phyloP scores from a whole-genome alignment of 768 basidiomycete species.

The Leccinum arenicola region DNA sequence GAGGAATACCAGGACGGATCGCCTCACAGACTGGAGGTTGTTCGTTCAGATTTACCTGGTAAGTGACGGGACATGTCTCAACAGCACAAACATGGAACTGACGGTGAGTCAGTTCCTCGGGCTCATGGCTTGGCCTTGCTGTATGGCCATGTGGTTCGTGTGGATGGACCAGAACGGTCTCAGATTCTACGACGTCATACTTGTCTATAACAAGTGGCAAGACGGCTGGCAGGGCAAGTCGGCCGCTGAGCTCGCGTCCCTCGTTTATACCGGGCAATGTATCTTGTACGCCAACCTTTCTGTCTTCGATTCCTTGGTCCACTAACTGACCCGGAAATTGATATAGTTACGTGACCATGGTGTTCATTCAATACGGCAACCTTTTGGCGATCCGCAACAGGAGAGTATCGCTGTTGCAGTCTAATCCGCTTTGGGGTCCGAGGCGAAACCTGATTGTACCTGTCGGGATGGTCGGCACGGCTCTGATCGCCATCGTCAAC shows the following conservation, averaged over 20 bases:
- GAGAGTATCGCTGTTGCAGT: constrained; percentile 25
- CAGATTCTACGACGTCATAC: constrained; percentile 33
- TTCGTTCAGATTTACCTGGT: constrained; percentile 49
- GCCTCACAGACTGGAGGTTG: constrained; percentile 47
- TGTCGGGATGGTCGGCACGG: constrained; percentile 33
- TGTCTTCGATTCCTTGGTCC: constrained; percentile 17
- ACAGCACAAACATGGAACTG: neutral
- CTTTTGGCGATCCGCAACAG: constrained; percentile 30
- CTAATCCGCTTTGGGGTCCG: constrained; percentile 36
- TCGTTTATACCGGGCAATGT: constrained; percentile 40
- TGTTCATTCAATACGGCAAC: constrained; percentile 26
- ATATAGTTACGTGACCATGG: constrained; percentile 36
- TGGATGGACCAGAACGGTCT: constrained; percentile 38
- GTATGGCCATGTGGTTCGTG: constrained; percentile 40
- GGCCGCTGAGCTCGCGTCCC: constrained; percentile 29
- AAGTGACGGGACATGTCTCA: constrained; percentile 10
- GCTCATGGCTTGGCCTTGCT: constrained; percentile 43
- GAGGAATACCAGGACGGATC: constrained; percentile 45
- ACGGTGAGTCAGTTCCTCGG: constrained; percentile 36
- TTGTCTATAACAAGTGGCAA: constrained; percentile 38
- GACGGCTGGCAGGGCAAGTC: constrained; percentile 36
- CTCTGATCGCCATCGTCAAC: constrained; percentile 32
- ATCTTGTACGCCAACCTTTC: constrained; percentile 34
- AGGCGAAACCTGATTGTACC: constrained; percentile 35
- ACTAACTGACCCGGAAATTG: neutral